phyloP scores from a whole-genome alignment of 148 eudicot genomes.

The Rhododendron henanense region DNA sequence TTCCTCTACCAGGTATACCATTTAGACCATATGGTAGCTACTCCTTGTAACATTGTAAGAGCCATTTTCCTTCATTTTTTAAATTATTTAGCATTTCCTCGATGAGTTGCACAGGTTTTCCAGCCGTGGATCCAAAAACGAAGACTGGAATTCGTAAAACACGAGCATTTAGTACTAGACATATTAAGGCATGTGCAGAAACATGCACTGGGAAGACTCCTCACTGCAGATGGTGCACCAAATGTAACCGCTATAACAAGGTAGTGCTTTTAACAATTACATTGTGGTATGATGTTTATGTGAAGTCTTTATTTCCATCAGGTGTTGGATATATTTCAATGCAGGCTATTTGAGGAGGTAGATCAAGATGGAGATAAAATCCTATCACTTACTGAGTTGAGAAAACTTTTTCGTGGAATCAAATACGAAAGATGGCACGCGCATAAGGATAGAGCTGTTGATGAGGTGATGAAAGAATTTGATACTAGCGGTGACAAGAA shows the following conservation, averaged over 20 bases:
- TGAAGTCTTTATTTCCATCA: neutral
- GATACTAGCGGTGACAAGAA: constrained; percentile 27
- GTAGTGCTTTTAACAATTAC: constrained; percentile 10
- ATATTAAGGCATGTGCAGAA: constrained; percentile 28
- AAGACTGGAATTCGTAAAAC: constrained; percentile 27
- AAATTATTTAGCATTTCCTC: neutral
- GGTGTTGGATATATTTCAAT: neutral
- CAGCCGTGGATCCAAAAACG: constrained; percentile 38
- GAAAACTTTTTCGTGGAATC: constrained; percentile 24
- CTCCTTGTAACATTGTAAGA: neutral
- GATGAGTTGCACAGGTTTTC: constrained; percentile 15
- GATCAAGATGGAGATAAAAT: constrained; percentile 23
- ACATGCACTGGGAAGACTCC: constrained; percentile 19
- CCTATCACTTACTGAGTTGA: constrained; percentile 27
- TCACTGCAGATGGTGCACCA: constrained; percentile 27
- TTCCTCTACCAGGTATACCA: constrained; percentile 40
- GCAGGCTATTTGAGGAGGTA: constrained; percentile 32
- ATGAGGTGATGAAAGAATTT: constrained; percentile 25
- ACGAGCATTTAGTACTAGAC: constrained; percentile 28
- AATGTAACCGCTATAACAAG: constrained; percentile 27
- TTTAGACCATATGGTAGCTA: neutral
- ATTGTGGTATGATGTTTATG: neutral
- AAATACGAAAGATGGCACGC: constrained; percentile 7
- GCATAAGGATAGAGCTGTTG: constrained; percentile 17
- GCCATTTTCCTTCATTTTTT: neutral